phyloP scores from a whole-genome alignment of 805 yeast genomes.

The Cyberlindnera mississippiensis region DNA sequence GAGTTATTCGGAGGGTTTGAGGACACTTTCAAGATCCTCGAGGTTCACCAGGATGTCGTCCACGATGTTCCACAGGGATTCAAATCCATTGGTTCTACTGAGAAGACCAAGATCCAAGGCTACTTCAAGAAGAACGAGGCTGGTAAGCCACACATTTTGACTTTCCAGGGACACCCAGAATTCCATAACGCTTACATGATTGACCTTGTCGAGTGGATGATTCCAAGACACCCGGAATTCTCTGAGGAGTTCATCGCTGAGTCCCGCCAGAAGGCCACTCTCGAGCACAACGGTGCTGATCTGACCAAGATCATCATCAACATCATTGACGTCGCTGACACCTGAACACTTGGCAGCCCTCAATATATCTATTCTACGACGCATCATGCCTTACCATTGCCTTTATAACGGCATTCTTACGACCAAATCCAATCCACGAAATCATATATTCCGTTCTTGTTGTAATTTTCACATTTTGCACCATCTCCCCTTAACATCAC shows the following conservation, averaged over 20 bases:
- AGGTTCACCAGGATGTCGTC: constrained; percentile 59
- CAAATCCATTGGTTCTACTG: constrained; percentile 48
- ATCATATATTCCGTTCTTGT: no score
- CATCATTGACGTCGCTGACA: constrained; percentile 10
- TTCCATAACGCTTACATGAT: constrained; percentile 64
- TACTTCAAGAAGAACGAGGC: constrained; percentile 40
- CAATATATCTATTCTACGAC: no score
- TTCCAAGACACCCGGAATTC: constrained; percentile 2
- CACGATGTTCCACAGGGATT: constrained; percentile 37
- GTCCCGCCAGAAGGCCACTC: constrained; percentile 1
- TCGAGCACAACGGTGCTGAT: constrained; percentile 10
- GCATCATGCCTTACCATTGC: no score
- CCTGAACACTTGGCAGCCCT: no score
- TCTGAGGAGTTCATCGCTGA: constrained; percentile 2
- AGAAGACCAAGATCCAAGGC: constrained; percentile 63
- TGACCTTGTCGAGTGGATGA: constrained; percentile 17
- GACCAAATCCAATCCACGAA: no score
- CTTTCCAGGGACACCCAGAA: constrained; percentile 93
- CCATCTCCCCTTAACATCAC: no score
- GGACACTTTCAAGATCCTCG: constrained; percentile 39
- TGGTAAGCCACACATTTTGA: constrained; percentile 37
- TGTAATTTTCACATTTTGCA: no score
- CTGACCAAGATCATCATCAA: constrained; percentile 14
- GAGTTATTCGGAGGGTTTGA: constrained; percentile 16
- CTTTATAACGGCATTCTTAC: no score